A percentile compares a stretch with the other conserved stretches of the same genome.
Evolutionary conservation across 1,284 basidiomycete species (phyloP).

Genomic region (Heterobasidion irregulare): DNA sequence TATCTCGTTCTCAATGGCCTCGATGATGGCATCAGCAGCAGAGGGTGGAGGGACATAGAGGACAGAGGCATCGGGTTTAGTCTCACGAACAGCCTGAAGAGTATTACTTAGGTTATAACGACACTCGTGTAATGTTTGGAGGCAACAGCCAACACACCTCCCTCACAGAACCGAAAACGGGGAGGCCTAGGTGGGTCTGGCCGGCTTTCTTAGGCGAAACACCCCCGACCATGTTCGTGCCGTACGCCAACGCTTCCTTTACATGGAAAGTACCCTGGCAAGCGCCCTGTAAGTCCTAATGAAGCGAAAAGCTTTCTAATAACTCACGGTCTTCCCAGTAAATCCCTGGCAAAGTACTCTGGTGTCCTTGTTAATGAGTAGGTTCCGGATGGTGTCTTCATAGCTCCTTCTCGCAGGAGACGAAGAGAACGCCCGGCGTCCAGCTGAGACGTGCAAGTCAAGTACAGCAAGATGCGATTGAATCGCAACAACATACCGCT

Average conservation of each 20-base stretch:
- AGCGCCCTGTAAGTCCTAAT: neutral
- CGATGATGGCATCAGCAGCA: conserved; percentile 93
- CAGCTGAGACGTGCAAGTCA: conserved; percentile 28
- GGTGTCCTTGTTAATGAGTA: conserved; percentile 92
- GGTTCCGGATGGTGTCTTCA: conserved; percentile 87
- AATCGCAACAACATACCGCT: conserved; percentile 32
- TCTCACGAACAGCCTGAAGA: conserved; percentile 71
- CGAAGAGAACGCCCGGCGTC: conserved; percentile 73
- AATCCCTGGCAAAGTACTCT: conserved; percentile 91
- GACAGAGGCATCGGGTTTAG: conserved; percentile 85
- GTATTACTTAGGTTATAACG: neutral
- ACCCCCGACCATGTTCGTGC: conserved; percentile 96
- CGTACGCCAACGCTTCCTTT: conserved; percentile 89
- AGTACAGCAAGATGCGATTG: neutral
- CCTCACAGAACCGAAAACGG: conserved; percentile 88
- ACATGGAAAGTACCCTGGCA: conserved; percentile 93
- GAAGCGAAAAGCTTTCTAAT: conserved; percentile 1
- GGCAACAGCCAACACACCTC: conserved; percentile 51
- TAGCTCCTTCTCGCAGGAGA: conserved; percentile 70
- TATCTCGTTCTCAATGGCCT: conserved; percentile 97
- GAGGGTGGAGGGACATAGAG: conserved; percentile 93
- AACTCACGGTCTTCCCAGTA: conserved; percentile 91
- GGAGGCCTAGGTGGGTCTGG: conserved; percentile 89
- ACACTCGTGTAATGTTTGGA: neutral
- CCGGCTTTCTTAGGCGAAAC: conserved; percentile 98